Evolutionary conservation across 495 filamentous ascomycete genomes (phyloP).

Genomic region (Penicillium salamii): DNA sequence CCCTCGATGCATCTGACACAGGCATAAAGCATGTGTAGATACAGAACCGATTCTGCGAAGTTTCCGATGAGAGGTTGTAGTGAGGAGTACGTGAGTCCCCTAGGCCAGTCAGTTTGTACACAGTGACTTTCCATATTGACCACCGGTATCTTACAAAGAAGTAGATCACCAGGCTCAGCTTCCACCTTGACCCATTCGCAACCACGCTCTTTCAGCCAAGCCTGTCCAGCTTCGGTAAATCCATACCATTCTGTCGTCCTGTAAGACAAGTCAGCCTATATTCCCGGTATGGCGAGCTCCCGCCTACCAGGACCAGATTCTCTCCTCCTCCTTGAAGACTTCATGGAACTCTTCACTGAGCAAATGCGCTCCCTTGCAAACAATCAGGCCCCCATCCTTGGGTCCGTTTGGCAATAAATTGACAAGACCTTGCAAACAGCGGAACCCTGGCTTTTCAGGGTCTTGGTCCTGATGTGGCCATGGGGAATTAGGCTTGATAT

Average conservation of each 20-base stretch:
- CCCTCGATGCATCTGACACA: constrained; percentile 22
- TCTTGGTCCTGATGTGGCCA: constrained; percentile 44
- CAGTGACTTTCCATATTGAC: too few relatives aligned
- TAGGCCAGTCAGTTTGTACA: background rate
- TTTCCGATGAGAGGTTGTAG: constrained; percentile 24
- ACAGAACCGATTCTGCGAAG: constrained; percentile 15
- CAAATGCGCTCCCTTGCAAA: constrained; percentile 27
- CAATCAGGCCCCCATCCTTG: constrained; percentile 33
- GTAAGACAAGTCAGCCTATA: constrained; percentile 1
- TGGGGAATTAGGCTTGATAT: constrained; percentile 27
- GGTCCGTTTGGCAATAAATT: constrained; percentile 36
- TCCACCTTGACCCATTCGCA: constrained; percentile 29
- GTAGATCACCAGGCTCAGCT: constrained; percentile 34
- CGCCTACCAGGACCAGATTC: constrained; percentile 27
- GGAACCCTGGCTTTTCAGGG: constrained; percentile 33
- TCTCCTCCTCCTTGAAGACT: constrained; percentile 21
- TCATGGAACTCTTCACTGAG: constrained; percentile 27
- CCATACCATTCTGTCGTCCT: constrained; percentile 32
- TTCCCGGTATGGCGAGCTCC: constrained; percentile 1
- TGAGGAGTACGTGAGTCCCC: constrained; percentile 34
- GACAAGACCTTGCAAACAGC: constrained; percentile 39
- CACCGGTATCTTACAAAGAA: constrained; percentile 20
- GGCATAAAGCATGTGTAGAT: constrained; percentile 31
- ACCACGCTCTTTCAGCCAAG: constrained; percentile 26
- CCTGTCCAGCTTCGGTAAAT: constrained; percentile 22